Conservation (phyloP, 1,284 basidiomycete species). For the Termitomyces sp. region DNA sequence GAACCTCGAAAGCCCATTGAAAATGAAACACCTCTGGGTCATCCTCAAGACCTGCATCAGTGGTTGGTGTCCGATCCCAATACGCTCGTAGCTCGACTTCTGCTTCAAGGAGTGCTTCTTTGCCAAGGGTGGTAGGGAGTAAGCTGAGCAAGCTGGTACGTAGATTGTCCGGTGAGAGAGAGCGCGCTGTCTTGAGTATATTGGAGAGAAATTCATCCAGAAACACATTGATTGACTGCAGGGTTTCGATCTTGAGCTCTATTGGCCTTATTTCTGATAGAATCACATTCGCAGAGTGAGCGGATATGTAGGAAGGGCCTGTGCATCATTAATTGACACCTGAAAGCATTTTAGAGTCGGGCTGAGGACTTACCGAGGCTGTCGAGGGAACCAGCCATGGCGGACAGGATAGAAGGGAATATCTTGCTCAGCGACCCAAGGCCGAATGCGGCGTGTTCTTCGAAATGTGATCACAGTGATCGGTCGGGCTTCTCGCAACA, state of each 20-base stretch:
- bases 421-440: not conserved
- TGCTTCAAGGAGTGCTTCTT: slow-evolving; percentile 87
- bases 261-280: slow-evolving; percentile 89
- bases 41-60: slow-evolving; percentile 36
- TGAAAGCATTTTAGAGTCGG: not conserved
- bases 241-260: slow-evolving; percentile 69
- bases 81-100: slow-evolving; percentile 87
- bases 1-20: slow-evolving; percentile 71
- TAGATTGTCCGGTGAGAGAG: slow-evolving; percentile 72
- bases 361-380: slow-evolving; percentile 29
- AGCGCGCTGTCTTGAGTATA: slow-evolving; percentile 65
- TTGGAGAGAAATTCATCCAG: slow-evolving; percentile 84
- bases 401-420: slow-evolving; percentile 17
- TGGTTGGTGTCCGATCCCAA: slow-evolving; percentile 61
- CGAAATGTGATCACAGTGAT: slow-evolving; percentile 3
- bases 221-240: slow-evolving; percentile 75
- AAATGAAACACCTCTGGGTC: slow-evolving; percentile 55
- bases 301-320: slow-evolving; percentile 72
- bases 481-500: not conserved
- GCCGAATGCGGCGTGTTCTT: slow-evolving; percentile 8
- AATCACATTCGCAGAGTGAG: slow-evolving; percentile 80
- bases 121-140: slow-evolving; percentile 75
- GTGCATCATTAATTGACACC: slow-evolving; percentile 1
- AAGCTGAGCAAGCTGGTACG: slow-evolving; percentile 69
- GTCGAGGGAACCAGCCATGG: slow-evolving; percentile 36